Base-by-base conservation (phyloP, 2,329 filamentous ascomycete genomes). In the Aspergillus tanneri region DNA sequence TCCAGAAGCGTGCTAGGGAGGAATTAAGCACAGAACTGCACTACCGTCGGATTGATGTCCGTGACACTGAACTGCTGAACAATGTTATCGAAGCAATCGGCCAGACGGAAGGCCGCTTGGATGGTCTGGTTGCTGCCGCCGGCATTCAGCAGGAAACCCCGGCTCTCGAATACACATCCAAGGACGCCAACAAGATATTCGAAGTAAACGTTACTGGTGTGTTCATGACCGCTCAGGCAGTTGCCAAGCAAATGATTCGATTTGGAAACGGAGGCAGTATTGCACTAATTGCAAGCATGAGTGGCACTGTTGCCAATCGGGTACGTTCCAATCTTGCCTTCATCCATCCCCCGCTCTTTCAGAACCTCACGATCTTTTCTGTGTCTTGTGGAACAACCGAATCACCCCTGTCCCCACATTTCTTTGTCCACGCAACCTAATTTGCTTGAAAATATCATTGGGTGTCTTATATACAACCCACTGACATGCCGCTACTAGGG, bases 1-100 rank as follows among this genome's bases (percentile, higher is more conserved):
- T 91, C 46, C 83, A 86, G 43, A 74, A 79, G 54, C 79, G 82
- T 43, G 86, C 87, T 30, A 72, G 73, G 25, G 72, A 79, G 37
- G 81, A 86, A 62, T 77, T 90, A n/a, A 81, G 78, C 56, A 85
- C 84, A 2, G 80, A 78, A 39, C 70, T 93, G 35, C 77, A 83
- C 44, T 95, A 95, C 74, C 84, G 86, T 62, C 83, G 85, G 56
- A 82, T 91, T 50, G 90, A 96, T 64, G 88, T 95, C 14, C 82
- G 88, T 23, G 83, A 93, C 63, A 83, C 85, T 18, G 73, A 77
- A 4, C 70, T 76, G 30, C 77, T 96, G 37, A 85, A 91, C 65
- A 75, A 73, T 34, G 78, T 87, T 43, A 77, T 95, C 39, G 76
- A 79, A 55, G 76, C 73, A 9, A 93, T 96, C 55, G 88, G 83